Conservation (phyloP, 768 basidiomycete species). For the Chalciporus sphaerocephalus region DNA sequence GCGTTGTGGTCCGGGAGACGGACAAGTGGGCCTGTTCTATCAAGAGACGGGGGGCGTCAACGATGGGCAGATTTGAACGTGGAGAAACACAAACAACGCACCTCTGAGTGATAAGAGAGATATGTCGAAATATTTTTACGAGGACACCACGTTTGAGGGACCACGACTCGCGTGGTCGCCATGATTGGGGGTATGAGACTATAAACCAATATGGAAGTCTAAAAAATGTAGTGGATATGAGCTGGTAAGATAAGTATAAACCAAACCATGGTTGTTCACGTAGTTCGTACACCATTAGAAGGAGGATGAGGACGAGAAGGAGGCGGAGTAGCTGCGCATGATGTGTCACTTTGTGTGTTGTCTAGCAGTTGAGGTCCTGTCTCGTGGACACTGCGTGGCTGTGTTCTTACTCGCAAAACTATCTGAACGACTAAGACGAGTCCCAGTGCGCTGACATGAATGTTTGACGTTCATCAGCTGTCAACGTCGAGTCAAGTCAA, state of each 20-base stretch:
- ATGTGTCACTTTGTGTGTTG: too few relatives aligned
- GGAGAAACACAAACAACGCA: conserved; percentile 7
- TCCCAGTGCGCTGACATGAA: too few relatives aligned
- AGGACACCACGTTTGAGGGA: conserved; percentile 20
- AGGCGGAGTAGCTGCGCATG: too few relatives aligned
- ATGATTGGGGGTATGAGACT: conserved; percentile 14
- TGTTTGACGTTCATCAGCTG: too few relatives aligned
- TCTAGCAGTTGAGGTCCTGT: too few relatives aligned
- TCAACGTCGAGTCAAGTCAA: too few relatives aligned
- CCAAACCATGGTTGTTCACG: conserved; percentile 10
- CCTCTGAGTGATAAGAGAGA: conserved; percentile 18
- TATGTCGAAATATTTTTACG: conserved; percentile 18
- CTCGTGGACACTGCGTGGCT: too few relatives aligned
- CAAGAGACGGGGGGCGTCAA: not conserved
- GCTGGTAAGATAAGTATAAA: conserved; percentile 21
- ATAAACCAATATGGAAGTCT: conserved; percentile 25
- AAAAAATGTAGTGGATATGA: conserved; percentile 17
- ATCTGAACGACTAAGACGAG: too few relatives aligned
- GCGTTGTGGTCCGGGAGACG: conserved; percentile 19
- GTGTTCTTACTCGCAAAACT: too few relatives aligned
- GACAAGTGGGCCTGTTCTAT: conserved; percentile 19
- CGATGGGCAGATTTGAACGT: not conserved
- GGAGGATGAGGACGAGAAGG: too few relatives aligned
- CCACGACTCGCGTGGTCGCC: conserved; percentile 25
- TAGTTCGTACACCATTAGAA: conserved; percentile 7